Percentiles rank a stretch among this genome's conserved stretches.
These are phyloP conservation scores for Lactifluus volemus DNA, from an alignment of 768 basidiomycete species.

Conservation along the genomic window DNA sequence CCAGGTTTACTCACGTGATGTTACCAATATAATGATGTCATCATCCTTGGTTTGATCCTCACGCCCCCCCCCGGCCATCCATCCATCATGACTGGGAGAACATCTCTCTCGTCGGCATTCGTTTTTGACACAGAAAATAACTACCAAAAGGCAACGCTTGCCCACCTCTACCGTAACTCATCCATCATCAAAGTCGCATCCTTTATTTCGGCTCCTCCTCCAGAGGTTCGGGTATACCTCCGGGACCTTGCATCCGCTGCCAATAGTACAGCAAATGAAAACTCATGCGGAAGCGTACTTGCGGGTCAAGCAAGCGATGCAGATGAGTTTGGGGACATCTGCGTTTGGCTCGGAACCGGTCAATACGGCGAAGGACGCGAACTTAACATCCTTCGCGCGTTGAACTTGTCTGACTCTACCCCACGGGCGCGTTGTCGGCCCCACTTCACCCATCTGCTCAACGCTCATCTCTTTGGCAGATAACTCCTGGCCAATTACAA, in stretches of 20 bases:
- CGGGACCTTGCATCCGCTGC: conserved; percentile 31
- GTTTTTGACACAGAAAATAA: conserved; percentile 9
- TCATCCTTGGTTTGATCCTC: background rate
- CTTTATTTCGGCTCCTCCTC: conserved; percentile 11
- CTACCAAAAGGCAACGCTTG: conserved; percentile 14
- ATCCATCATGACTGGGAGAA: background rate
- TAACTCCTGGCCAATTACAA: conserved; percentile 11
- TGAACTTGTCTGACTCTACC: conserved; percentile 19
- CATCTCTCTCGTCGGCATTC: conserved; percentile 10
- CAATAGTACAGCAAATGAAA: conserved; percentile 32
- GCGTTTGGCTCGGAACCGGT: conserved; percentile 42
- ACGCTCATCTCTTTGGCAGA: conserved; percentile 9
- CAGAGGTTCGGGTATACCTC: conserved; percentile 10
- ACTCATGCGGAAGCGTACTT: conserved; percentile 43
- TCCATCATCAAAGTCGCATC: conserved; percentile 15
- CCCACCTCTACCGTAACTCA: conserved; percentile 17
- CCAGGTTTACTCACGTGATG: background rate
- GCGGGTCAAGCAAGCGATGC: conserved; percentile 46
- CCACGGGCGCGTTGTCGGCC: conserved; percentile 12
- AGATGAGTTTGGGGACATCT: conserved; percentile 48
- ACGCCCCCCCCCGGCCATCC: background rate
- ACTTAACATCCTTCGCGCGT: conserved; percentile 26
- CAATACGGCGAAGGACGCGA: conserved; percentile 28
- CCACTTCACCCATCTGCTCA: background rate
- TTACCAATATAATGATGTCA: background rate